Conservation (phyloP, 495 filamentous ascomycete species). For the Neurospora sp. region DNA sequence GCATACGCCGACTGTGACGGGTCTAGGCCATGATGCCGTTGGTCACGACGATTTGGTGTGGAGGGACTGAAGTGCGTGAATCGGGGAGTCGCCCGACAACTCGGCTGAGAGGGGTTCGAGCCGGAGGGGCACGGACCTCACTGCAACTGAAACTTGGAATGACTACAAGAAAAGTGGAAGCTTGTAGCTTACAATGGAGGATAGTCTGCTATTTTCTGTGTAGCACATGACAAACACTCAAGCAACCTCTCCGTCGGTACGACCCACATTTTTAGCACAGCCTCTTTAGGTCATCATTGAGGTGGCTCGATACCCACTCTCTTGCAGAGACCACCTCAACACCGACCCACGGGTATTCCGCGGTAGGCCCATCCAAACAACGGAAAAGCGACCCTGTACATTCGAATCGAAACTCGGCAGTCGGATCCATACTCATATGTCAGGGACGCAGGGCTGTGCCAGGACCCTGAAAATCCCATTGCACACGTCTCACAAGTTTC, state of each 20-base stretch:
- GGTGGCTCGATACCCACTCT: too few relatives aligned
- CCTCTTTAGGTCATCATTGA: background rate
- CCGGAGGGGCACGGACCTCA: background rate
- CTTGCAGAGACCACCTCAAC: too few relatives aligned
- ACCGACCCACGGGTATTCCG: too few relatives aligned
- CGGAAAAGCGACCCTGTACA: background rate
- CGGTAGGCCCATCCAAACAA: background rate
- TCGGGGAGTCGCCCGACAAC: background rate
- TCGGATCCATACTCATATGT: background rate
- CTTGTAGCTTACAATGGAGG: background rate
- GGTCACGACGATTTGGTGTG: background rate
- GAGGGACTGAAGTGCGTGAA: background rate
- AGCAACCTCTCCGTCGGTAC: background rate
- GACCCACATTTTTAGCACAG: background rate
- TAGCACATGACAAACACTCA: background rate
- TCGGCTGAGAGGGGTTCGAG: background rate
- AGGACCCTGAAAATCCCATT: background rate
- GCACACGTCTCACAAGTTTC: background rate
- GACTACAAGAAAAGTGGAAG: background rate
- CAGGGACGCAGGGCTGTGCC: background rate
- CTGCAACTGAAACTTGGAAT: background rate
- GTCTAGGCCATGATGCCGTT: background rate
- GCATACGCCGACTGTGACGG: background rate
- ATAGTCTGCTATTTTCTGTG: background rate
- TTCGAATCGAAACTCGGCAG: background rate